phyloP scores from a whole-genome alignment of 2,329 filamentous ascomycete species.

The Ploettnerulaceae sp. region DNA sequence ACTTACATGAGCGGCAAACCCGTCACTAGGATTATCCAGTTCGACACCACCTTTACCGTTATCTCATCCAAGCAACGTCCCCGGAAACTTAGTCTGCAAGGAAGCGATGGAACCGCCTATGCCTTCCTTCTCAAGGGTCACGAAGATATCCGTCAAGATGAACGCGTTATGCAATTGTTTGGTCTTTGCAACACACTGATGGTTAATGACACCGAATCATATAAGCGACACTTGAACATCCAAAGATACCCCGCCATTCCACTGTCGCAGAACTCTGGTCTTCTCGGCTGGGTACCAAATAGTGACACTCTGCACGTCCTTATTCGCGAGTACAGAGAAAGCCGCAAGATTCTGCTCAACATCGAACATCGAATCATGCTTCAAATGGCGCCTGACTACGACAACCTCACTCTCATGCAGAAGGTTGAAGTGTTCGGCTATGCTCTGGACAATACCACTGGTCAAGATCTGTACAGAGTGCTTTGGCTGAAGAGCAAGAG shows the following conservation, averaged over 20 bases:
- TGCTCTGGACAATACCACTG: constrained; percentile 97
- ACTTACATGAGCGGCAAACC: constrained; percentile 78
- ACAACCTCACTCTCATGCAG: constrained; percentile 98
- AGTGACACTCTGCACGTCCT: constrained; percentile 95
- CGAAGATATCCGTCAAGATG: constrained; percentile 97
- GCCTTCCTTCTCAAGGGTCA: constrained; percentile 96
- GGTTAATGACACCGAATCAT: constrained; percentile 88
- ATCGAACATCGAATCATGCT: constrained; percentile 99
- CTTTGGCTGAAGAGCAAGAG: constrained; percentile 99
- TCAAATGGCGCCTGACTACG: constrained; percentile 98
- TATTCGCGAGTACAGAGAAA: constrained; percentile 96
- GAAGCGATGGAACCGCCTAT: constrained; percentile 83
- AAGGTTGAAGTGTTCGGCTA: constrained; percentile 99
- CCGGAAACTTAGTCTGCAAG: constrained; percentile 79
- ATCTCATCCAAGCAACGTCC: constrained; percentile 97
- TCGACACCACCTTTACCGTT: constrained; percentile 84
- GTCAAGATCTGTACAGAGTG: constrained; percentile 95
- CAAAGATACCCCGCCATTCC: constrained; percentile 96
- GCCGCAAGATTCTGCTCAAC: constrained; percentile 93
- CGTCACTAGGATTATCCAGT: constrained; percentile 79
- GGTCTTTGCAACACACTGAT: constrained; percentile 95
- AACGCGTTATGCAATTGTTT: constrained; percentile 99
- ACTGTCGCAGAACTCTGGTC: constrained; percentile 89
- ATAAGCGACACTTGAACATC: constrained; percentile 95
- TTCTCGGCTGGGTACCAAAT: constrained; percentile 95